A percentile compares a stretch with the other conserved stretches of the same genome.
phyloP scores from a whole-genome alignment of 2,329 filamentous ascomycete species.

The Colletotrichum scovillei region DNA sequence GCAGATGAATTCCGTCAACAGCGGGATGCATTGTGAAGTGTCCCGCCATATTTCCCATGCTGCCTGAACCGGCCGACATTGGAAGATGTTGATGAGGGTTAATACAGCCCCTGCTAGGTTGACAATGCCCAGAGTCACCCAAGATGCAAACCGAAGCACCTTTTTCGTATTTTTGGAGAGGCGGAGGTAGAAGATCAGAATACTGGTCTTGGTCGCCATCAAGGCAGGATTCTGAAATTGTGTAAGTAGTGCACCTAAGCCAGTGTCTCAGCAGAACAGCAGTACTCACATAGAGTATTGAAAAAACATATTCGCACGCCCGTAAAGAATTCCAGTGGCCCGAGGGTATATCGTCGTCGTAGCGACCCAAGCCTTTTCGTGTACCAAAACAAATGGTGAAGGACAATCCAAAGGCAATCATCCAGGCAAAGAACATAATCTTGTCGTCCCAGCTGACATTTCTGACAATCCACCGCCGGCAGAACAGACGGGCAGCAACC shows the following conservation, averaged over 20 bases:
- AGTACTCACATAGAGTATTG: conserved; percentile 67
- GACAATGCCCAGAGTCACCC: conserved; percentile 80
- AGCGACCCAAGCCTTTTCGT: conserved; percentile 73
- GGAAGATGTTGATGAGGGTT: conserved; percentile 88
- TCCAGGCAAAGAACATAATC: conserved; percentile 84
- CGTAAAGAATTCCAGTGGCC: conserved; percentile 64
- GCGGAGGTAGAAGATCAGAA: conserved; percentile 89
- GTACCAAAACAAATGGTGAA: conserved; percentile 75
- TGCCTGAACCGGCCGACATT: conserved; percentile 80
- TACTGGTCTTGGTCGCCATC: conserved; percentile 93
- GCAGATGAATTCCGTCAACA: conserved; percentile 73
- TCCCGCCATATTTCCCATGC: conserved; percentile 65
- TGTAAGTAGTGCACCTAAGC: conserved; percentile 16
- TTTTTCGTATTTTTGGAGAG: conserved; percentile 82
- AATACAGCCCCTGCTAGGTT: conserved; percentile 82
- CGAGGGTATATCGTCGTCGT: conserved; percentile 69
- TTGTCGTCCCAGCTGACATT: conserved; percentile 82
- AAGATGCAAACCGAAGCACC: conserved; percentile 84
- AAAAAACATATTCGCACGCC: conserved; percentile 72
- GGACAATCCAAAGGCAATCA: conserved; percentile 74
- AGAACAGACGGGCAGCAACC: conserved; percentile 79
- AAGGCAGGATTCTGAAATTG: conserved; percentile 80
- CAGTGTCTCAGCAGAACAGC: background rate
- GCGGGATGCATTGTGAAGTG: conserved; percentile 62
- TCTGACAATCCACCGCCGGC: conserved; percentile 78